Evolutionary conservation across 768 basidiomycete genomes (phyloP).

Genomic region (Suillus variegatus): DNA sequence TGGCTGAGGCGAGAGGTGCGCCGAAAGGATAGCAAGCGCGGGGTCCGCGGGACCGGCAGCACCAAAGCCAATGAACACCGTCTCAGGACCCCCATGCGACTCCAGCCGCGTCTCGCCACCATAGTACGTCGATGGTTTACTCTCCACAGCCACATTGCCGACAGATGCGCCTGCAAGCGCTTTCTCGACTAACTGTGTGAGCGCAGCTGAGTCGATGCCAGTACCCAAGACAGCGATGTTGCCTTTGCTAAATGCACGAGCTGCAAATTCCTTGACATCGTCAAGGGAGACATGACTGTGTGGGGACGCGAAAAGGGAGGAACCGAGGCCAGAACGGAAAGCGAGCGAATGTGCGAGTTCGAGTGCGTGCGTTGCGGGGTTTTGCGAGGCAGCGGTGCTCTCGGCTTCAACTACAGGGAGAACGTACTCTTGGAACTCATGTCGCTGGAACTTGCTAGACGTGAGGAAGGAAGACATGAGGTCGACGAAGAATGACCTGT

Average conservation of each 20-base stretch:
- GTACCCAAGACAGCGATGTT: slow-evolving; percentile 88
- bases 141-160: slow-evolving; percentile 33
- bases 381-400: slow-evolving; percentile 53
- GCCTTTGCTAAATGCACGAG: slow-evolving; percentile 69
- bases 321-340: slow-evolving; percentile 93
- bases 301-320: slow-evolving; percentile 82
- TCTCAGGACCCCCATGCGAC: slow-evolving; percentile 61
- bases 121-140: slow-evolving; percentile 51
- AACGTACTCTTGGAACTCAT: slow-evolving; percentile 78
- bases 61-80: slow-evolving; percentile 89
- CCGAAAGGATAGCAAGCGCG: slow-evolving; percentile 76
- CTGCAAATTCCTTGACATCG: slow-evolving; percentile 76
- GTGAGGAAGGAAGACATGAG: slow-evolving; percentile 83
- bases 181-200: slow-evolving; percentile 71
- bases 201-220: slow-evolving; percentile 72
- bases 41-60: slow-evolving; percentile 61
- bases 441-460: slow-evolving; percentile 77
- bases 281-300: slow-evolving; percentile 62
- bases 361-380: slow-evolving; percentile 71
- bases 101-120: slow-evolving; percentile 88
- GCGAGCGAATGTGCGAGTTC: slow-evolving; percentile 89
- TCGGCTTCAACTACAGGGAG: slow-evolving; percentile 73
- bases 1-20: slow-evolving; percentile 76
- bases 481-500: slow-evolving; percentile 86
- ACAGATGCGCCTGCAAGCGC: slow-evolving; percentile 48